Conservation (phyloP, 139 green algal species). For the Haematococcus lacustris region DNA sequence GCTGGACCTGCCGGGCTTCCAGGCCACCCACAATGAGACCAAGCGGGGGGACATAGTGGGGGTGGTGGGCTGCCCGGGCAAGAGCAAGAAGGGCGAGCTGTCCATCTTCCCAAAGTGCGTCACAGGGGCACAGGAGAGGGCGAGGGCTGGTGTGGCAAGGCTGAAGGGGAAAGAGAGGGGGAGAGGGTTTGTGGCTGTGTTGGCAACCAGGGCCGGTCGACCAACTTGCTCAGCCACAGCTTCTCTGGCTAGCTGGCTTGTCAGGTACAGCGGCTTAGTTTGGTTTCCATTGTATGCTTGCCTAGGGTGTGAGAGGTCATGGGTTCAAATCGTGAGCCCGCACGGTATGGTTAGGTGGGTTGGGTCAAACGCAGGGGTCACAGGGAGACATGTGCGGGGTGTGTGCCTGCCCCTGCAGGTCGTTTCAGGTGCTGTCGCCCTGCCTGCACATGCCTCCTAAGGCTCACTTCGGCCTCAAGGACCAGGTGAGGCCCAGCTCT, state of each 20-base stretch:
- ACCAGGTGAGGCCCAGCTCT: conserved; percentile 72
- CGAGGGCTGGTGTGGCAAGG: neutral
- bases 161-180: neutral
- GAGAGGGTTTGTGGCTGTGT: too few relatives aligned
- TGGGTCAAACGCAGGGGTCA: too few relatives aligned
- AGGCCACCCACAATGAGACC: conserved; percentile 65
- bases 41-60: conserved; percentile 16
- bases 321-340: too few relatives aligned
- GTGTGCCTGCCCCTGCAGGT: neutral
- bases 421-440: conserved; percentile 73
- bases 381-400: too few relatives aligned
- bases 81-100: conserved; percentile 96
- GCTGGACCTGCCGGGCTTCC: conserved; percentile 69
- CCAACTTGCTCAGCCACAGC: too few relatives aligned
- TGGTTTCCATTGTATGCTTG: too few relatives aligned
- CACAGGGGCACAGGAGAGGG: neutral
- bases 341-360: too few relatives aligned
- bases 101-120: conserved; percentile 82
- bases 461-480: conserved; percentile 68
- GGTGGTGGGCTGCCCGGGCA: conserved; percentile 75
- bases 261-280: too few relatives aligned
- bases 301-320: too few relatives aligned
- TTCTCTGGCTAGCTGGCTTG: too few relatives aligned
- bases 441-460: conserved; percentile 97
- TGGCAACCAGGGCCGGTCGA: too few relatives aligned